phyloP scores from a whole-genome alignment of 257 asterid genomes.

The Penstemon barbatus region DNA sequence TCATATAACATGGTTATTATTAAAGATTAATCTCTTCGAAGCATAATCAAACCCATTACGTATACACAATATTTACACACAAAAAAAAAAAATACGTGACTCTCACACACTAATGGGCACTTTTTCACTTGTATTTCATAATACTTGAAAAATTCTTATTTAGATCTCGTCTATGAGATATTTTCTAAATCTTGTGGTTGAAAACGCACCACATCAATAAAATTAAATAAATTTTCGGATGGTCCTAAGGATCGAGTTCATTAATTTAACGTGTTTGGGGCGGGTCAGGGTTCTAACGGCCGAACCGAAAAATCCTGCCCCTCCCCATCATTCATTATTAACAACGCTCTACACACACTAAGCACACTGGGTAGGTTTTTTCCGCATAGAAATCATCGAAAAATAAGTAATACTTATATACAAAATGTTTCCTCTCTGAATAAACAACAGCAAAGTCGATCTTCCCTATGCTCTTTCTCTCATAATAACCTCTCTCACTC shows the following conservation, averaged over 20 bases:
- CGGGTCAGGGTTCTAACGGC: neutral
- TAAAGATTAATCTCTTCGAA: no score
- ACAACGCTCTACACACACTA: neutral
- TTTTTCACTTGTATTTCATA: no score
- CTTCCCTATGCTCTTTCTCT: slow-evolving; percentile 26
- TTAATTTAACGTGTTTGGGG: neutral
- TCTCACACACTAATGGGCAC: no score
- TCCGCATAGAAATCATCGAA: slow-evolving; percentile 38
- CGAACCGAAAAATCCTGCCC: slow-evolving; percentile 9
- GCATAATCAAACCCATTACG: no score
- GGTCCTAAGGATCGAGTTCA: slow-evolving; percentile 3
- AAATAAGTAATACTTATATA: neutral
- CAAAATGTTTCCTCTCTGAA: neutral
- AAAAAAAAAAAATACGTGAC: no score
- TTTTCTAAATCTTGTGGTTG: no score
- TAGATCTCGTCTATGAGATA: no score
- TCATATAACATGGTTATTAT: no score
- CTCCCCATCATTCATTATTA: neutral
- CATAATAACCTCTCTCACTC: slow-evolving; percentile 11
- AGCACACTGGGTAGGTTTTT: slow-evolving; percentile 17
- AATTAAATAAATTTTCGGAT: neutral
- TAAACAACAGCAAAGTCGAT: slow-evolving; percentile 30
- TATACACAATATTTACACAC: no score
- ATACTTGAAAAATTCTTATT: no score
- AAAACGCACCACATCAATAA: no score